phyloP scores from a whole-genome alignment of 1,284 basidiomycete species.

The Ganoderma leucocontextum region DNA sequence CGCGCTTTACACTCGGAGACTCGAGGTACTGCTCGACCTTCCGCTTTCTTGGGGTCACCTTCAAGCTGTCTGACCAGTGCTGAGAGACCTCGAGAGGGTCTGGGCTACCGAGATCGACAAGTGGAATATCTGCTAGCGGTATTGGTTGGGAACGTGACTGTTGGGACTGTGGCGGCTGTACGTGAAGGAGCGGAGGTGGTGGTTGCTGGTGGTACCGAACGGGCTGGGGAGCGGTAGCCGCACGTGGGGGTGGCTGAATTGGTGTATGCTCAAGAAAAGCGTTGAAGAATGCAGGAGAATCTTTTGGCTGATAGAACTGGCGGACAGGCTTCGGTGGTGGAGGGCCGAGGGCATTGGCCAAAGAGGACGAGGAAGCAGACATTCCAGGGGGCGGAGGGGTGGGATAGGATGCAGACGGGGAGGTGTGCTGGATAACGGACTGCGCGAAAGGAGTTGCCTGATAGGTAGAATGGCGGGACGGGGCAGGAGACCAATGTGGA shows the following conservation, averaged over 20 bases:
- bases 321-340: conserved; percentile 46
- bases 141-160: conserved; percentile 17
- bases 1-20: conserved; percentile 45
- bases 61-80: conserved; percentile 29
- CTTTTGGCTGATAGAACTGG: conserved; percentile 54
- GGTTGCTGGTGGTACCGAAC: conserved; percentile 9
- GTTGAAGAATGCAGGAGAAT: conserved; percentile 70
- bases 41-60: conserved; percentile 60
- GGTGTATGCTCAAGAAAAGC: conserved; percentile 66
- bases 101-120: conserved; percentile 46
- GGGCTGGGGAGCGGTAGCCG: conserved; percentile 6
- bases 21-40: conserved; percentile 52
- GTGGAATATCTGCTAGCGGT: conserved; percentile 16
- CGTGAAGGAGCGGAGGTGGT: conserved; percentile 25
- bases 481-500: conserved; percentile 45
- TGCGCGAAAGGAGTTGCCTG: conserved; percentile 64
- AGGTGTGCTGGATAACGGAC: conserved; percentile 65
- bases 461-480: conserved; percentile 52
- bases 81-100: conserved; percentile 56
- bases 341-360: conserved; percentile 73
- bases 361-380: conserved; percentile 71
- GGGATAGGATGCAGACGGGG: conserved; percentile 67
- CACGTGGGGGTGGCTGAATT: conserved; percentile 38
- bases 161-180: conserved; percentile 25
- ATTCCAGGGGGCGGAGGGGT: conserved; percentile 73